phyloP scores from a whole-genome alignment of 371 early-diverging fungal genomes.

The Parasitella parasitica region DNA sequence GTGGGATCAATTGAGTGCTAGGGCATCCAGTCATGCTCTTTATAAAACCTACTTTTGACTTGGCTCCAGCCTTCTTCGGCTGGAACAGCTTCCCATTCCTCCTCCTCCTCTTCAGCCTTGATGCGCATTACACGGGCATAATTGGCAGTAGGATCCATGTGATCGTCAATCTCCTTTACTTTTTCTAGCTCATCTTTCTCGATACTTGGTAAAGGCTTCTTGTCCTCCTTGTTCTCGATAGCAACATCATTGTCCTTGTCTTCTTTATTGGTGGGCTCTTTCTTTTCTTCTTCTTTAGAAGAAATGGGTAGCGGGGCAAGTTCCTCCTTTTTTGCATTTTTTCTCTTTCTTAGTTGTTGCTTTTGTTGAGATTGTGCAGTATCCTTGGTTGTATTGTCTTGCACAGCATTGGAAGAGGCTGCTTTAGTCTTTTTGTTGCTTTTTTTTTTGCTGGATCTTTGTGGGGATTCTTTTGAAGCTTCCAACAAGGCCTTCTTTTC shows the following conservation, averaged over 20 bases:
- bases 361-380: background rate
- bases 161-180: constrained; percentile 39
- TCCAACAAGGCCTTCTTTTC: background rate
- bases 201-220: too few species aligned
- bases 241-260: too few species aligned
- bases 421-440: constrained; percentile 4
- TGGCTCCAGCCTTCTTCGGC: constrained; percentile 37
- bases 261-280: constrained; percentile 15
- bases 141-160: constrained; percentile 39
- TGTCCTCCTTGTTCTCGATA: background rate
- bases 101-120: constrained; percentile 33
- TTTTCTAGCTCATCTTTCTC: too few species aligned
- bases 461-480: background rate
- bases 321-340: background rate
- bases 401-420: background rate
- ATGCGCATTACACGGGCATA: constrained; percentile 49
- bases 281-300: constrained; percentile 21
- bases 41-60: constrained; percentile 21
- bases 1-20: background rate
- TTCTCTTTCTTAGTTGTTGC: background rate
- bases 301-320: too few species aligned
- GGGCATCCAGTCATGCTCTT: background rate
- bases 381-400: background rate
- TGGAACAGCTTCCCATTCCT: constrained; percentile 33
- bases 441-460: constrained; percentile 24